phyloP scores from a whole-genome alignment of 176 grass and related monocot species.

The Oryza meridionalis region DNA sequence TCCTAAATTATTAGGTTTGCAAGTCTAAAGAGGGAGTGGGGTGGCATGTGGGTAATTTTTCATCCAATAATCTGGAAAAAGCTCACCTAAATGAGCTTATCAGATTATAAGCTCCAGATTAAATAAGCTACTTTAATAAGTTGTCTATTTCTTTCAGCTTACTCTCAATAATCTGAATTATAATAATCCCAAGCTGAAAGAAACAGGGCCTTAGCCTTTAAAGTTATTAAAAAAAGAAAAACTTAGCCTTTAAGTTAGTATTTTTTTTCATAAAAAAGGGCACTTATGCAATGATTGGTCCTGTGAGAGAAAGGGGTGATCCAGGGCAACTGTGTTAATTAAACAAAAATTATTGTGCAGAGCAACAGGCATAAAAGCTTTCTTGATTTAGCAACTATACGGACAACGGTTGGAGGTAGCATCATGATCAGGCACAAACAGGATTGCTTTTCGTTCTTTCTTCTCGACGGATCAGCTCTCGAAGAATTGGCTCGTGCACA shows the following conservation, averaged over 20 bases:
- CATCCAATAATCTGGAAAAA: too few relatives aligned
- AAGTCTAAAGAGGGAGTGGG: too few relatives aligned
- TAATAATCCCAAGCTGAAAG: too few relatives aligned
- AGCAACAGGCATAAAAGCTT: not conserved
- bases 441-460: not conserved
- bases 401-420: not conserved
- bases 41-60: too few relatives aligned
- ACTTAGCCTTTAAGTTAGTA: not conserved
- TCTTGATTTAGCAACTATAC: slow-evolving; percentile 36
- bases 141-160: too few relatives aligned
- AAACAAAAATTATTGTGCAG: not conserved
- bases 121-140: too few relatives aligned
- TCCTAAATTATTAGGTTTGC: too few relatives aligned
- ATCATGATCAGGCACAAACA: not conserved
- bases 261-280: not conserved
- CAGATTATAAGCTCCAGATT: too few relatives aligned
- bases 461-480: not conserved
- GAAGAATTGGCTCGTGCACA: not conserved
- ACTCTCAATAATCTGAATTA: too few relatives aligned
- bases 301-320: not conserved
- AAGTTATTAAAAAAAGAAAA: too few relatives aligned
- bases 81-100: too few relatives aligned
- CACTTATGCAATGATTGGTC: not conserved
- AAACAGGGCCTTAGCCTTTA: too few relatives aligned
- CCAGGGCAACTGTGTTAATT: not conserved